Evolutionary conservation across 345 rosid species (phyloP).

Genomic region (Gossypium thurberi): DNA sequence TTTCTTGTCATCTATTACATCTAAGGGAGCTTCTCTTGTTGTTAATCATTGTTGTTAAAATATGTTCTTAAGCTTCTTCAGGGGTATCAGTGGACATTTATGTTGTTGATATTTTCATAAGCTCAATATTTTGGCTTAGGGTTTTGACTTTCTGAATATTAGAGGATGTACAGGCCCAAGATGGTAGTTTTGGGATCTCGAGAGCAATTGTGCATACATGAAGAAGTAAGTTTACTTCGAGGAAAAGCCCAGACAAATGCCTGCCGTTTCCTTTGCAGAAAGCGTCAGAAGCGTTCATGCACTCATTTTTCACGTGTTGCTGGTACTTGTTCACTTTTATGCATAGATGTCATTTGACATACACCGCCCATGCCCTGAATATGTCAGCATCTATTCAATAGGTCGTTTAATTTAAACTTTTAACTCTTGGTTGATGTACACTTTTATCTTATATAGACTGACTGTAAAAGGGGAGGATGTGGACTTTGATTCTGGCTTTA

Average conservation of each 20-base stretch:
- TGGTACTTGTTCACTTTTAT: constrained; percentile 29
- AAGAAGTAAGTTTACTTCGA: constrained; percentile 68
- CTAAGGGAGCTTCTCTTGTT: neutral
- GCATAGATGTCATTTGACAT: neutral
- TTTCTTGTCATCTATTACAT: neutral
- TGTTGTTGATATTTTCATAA: neutral
- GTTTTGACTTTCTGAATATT: constrained; percentile 12
- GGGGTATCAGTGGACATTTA: neutral
- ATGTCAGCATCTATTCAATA: neutral
- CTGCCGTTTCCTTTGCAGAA: constrained; percentile 63
- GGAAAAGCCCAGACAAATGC: constrained; percentile 89
- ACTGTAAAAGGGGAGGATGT: neutral
- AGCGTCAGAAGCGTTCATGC: constrained; percentile 48
- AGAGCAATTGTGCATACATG: constrained; percentile 87
- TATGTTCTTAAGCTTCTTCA: neutral
- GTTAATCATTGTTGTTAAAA: neutral
- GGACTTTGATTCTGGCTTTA: neutral
- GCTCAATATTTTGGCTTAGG: neutral
- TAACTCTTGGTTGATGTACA: neutral
- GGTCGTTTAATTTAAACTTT: neutral
- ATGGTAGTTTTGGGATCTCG: constrained; percentile 89
- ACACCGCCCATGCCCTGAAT: neutral
- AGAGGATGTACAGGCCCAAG: constrained; percentile 64
- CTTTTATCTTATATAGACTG: constrained; percentile 7
- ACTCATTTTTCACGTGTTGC: constrained; percentile 41